Percentiles rank a stretch among this genome's conserved stretches.
Evolutionary conservation across 495 filamentous ascomycete genomes (phyloP).

Genomic region (Aspergillus cristatus): DNA sequence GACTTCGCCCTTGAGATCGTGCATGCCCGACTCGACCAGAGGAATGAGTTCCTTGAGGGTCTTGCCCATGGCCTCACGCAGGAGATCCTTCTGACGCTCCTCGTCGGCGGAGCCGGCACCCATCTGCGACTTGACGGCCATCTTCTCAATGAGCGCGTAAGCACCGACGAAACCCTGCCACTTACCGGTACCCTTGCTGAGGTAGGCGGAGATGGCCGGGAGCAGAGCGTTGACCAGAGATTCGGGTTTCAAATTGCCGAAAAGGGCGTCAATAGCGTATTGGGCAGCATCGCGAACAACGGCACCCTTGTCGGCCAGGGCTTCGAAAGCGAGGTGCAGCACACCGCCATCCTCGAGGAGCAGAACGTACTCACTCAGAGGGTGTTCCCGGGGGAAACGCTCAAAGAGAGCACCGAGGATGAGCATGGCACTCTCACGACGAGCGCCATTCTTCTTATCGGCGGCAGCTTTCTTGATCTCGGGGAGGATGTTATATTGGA

Average conservation of each 20-base stretch:
- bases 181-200: conserved; percentile 74
- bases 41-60: conserved; percentile 86
- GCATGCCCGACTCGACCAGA: conserved; percentile 87
- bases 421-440: conserved; percentile 89
- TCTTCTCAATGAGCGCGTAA: conserved; percentile 69
- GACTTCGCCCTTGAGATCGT: conserved; percentile 87
- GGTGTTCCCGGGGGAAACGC: conserved; percentile 68
- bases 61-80: conserved; percentile 87
- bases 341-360: conserved; percentile 70
- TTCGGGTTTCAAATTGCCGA: conserved; percentile 68
- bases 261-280: conserved; percentile 88
- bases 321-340: conserved; percentile 67
- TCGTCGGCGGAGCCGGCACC: conserved; percentile 69
- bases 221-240: conserved; percentile 70
- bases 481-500: conserved; percentile 58
- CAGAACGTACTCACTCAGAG: conserved; percentile 70
- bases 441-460: conserved; percentile 87
- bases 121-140: conserved; percentile 88
- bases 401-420: conserved; percentile 90
- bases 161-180: conserved; percentile 94
- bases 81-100: conserved; percentile 73
- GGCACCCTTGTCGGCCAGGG: conserved; percentile 79
- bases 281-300: conserved; percentile 86
- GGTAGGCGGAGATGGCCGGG: conserved; percentile 61
- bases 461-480: conserved; percentile 74